phyloP scores from a whole-genome alignment of 2,329 filamentous ascomycete species.

The Cladorrhinum sp. region DNA sequence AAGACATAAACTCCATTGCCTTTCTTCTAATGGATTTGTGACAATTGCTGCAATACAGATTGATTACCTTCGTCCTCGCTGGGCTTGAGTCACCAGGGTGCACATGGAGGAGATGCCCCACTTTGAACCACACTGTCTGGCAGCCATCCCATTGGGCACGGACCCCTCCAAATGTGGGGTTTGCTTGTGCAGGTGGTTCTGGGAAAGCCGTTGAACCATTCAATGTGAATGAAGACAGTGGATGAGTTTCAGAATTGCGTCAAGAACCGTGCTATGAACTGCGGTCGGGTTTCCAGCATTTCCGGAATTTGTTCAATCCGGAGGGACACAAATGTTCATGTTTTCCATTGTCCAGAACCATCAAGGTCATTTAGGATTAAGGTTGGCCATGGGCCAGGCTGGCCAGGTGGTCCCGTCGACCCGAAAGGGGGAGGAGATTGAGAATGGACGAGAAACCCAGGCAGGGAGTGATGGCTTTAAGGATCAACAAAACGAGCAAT shows the following conservation, averaged over 20 bases:
- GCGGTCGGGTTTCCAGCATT: background rate
- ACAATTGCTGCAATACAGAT: conserved; percentile 16
- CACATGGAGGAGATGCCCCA: no score
- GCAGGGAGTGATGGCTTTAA: background rate
- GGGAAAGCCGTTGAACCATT: conserved; percentile 16
- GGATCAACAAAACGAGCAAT: background rate
- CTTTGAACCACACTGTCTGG: background rate
- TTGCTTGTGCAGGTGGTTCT: conserved; percentile 8
- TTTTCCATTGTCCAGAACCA: no score
- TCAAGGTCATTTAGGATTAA: background rate
- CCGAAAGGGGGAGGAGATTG: background rate
- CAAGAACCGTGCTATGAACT: conserved; percentile 28
- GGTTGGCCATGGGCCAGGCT: no score
- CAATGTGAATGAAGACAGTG: conserved; percentile 6
- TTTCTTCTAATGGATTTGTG: no score
- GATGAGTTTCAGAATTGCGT: conserved; percentile 43
- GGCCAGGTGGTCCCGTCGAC: background rate
- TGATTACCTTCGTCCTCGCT: background rate
- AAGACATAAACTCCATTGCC: conserved; percentile 19
- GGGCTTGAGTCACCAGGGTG: no score
- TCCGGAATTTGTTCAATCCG: background rate
- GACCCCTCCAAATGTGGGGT: background rate
- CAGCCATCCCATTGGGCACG: background rate
- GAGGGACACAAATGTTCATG: background rate
- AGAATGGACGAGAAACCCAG: background rate